A percentile compares a stretch with the other conserved stretches of the same genome.
Evolutionary conservation across 768 basidiomycete genomes (phyloP).

Genomic region (Artomyces pyxidatus): DNA sequence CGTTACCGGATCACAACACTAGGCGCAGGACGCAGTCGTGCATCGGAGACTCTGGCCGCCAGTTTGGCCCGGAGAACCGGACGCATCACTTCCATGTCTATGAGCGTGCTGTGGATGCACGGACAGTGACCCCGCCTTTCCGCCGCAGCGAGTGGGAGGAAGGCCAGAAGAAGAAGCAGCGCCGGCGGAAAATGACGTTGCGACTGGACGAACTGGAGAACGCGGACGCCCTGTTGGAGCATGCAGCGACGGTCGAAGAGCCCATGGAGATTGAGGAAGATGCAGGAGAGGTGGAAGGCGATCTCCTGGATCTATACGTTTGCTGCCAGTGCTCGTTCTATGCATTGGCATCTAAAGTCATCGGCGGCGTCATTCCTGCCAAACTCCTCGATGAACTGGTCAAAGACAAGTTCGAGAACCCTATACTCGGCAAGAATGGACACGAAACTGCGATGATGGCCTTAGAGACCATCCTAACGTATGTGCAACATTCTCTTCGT

Average conservation of each 20-base stretch:
- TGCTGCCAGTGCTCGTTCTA: constrained; percentile 82
- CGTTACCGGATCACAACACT: constrained; percentile 48
- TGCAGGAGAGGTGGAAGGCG: constrained; percentile 38
- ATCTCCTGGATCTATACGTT: constrained; percentile 66
- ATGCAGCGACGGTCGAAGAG: too few species aligned
- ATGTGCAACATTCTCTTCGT: constrained; percentile 24
- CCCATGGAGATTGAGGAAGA: constrained; percentile 11
- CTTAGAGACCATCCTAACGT: constrained; percentile 65
- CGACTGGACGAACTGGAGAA: constrained; percentile 10
- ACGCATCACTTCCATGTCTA: constrained; percentile 83
- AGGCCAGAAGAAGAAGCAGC: constrained; percentile 42
- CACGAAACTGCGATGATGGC: constrained; percentile 48
- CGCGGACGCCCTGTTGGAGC: too few species aligned
- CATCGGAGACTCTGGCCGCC: constrained; percentile 39
- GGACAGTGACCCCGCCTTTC: constrained; percentile 54
- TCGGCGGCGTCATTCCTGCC: constrained; percentile 65
- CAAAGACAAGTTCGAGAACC: constrained; percentile 53
- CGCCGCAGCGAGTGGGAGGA: constrained; percentile 51
- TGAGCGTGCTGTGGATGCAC: constrained; percentile 59
- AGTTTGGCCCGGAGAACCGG: constrained; percentile 40
- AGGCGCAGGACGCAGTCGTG: constrained; percentile 45
- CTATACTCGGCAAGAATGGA: constrained; percentile 43
- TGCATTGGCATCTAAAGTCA: constrained; percentile 58
- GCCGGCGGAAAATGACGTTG: constrained; percentile 40
- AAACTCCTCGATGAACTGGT: constrained; percentile 55